Evolutionary conservation across 805 yeast species (phyloP).

Genomic region (Teunomyces stri): DNA sequence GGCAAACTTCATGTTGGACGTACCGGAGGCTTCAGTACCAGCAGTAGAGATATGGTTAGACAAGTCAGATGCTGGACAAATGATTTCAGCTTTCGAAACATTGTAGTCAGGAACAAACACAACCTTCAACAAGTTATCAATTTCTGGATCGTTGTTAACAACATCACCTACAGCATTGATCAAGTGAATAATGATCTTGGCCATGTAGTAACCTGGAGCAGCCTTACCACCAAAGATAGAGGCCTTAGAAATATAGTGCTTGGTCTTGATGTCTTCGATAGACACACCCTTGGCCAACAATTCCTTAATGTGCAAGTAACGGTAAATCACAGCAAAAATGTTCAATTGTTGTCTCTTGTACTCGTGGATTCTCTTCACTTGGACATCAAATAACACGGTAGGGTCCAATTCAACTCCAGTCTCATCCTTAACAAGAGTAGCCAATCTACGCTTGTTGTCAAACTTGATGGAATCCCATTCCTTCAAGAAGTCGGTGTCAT

Average conservation of each 20-base stretch:
- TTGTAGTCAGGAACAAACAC: conserved; percentile 90
- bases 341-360: conserved; percentile 94
- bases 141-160: conserved; percentile 72
- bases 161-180: conserved; percentile 79
- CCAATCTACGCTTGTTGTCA: conserved; percentile 65
- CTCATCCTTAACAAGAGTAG: conserved; percentile 60
- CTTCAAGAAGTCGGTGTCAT: conserved; percentile 64
- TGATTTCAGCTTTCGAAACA: conserved; percentile 90
- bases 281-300: conserved; percentile 50
- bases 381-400: conserved; percentile 79
- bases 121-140: conserved; percentile 76
- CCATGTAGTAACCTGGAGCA: conserved; percentile 98
- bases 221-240: conserved; percentile 90
- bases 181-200: conserved; percentile 84
- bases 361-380: conserved; percentile 93
- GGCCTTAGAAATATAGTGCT: conserved; percentile 69
- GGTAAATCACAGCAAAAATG: conserved; percentile 82
- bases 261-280: conserved; percentile 51
- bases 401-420: conserved; percentile 70
- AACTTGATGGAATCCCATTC: conserved; percentile 72
- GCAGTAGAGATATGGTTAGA: conserved; percentile 96
- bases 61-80: conserved; percentile 85
- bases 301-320: conserved; percentile 75
- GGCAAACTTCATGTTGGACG: conserved; percentile 94
- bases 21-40: conserved; percentile 96